phyloP scores from a whole-genome alignment of 179 eudicot species.

The Heliamphora pulchella region DNA sequence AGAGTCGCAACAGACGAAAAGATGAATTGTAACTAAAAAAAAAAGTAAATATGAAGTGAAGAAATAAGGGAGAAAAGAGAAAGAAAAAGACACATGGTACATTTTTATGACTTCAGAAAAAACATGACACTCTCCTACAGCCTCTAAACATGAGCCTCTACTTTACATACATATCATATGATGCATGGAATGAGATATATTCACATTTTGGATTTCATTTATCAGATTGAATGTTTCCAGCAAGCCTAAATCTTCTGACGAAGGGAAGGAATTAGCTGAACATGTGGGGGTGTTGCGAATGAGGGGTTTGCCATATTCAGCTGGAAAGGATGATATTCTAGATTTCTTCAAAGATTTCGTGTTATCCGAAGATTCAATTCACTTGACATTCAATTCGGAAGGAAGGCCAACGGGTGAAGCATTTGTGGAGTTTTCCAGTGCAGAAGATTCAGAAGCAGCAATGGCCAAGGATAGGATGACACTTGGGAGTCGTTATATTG shows the following conservation, averaged over 20 bases:
- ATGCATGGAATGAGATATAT: too few relatives aligned
- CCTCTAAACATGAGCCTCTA: too few relatives aligned
- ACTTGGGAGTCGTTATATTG: constrained; percentile 84
- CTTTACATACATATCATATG: too few relatives aligned
- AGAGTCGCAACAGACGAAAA: too few relatives aligned
- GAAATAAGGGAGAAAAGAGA: too few relatives aligned
- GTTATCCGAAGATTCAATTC: constrained; percentile 54
- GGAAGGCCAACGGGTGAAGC: constrained; percentile 94
- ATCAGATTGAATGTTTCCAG: constrained; percentile 1
- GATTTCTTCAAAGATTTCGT: constrained; percentile 65
- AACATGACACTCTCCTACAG: too few relatives aligned
- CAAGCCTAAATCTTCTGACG: constrained; percentile 2
- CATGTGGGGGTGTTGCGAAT: constrained; percentile 60
- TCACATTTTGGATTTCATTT: background rate
- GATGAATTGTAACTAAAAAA: too few relatives aligned
- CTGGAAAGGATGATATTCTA: constrained; percentile 59
- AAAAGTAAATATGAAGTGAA: too few relatives aligned
- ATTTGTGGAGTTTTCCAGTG: constrained; percentile 71
- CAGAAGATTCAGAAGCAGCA: constrained; percentile 82
- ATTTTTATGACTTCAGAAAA: too few relatives aligned
- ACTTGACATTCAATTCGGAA: constrained; percentile 47
- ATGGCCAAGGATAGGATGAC: constrained; percentile 84
- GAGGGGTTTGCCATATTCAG: constrained; percentile 86
- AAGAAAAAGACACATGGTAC: too few relatives aligned
- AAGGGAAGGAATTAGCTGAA: constrained; percentile 50